Percentiles rank a stretch among this genome's conserved stretches.
Conservation (phyloP, 306 rosid species). For the Prunus campanulata region DNA sequence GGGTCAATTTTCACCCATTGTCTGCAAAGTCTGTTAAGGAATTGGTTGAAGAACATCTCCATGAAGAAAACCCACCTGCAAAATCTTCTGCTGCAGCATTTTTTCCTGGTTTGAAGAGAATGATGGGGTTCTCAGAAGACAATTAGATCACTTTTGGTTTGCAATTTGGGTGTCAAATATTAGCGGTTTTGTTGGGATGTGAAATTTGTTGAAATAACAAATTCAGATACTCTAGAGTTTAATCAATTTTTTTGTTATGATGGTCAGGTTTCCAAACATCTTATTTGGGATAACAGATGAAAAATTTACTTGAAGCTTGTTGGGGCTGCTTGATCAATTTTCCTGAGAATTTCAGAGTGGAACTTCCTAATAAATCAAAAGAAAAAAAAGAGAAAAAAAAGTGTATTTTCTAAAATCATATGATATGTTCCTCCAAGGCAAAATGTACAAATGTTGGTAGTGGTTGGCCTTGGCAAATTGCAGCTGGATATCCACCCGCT, state of each 20-base stretch:
- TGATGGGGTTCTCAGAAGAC: conserved; percentile 50
- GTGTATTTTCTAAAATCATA: no score
- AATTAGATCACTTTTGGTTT: background rate
- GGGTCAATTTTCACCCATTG: conserved; percentile 69
- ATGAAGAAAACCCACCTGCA: conserved; percentile 29
- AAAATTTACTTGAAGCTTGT: background rate
- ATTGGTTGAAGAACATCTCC: conserved; percentile 69
- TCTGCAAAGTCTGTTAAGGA: conserved; percentile 60
- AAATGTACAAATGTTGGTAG: no score
- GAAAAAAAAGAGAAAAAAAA: no score
- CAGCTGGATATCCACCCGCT: background rate
- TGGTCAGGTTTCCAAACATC: background rate
- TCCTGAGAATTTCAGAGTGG: background rate
- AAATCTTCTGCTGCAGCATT: conserved; percentile 23
- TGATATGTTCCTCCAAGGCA: no score
- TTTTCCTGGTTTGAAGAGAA: conserved; percentile 41
- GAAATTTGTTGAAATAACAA: background rate
- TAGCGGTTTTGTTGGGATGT: background rate
- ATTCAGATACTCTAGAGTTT: background rate
- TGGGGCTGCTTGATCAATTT: background rate
- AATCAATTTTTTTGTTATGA: background rate
- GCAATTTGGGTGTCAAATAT: background rate
- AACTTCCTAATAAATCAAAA: background rate
- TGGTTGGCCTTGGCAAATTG: no score
- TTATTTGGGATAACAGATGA: background rate